Evolutionary conservation across 2,329 filamentous ascomycete genomes (phyloP).

Genomic region (Ophiosphaerella narmari): DNA sequence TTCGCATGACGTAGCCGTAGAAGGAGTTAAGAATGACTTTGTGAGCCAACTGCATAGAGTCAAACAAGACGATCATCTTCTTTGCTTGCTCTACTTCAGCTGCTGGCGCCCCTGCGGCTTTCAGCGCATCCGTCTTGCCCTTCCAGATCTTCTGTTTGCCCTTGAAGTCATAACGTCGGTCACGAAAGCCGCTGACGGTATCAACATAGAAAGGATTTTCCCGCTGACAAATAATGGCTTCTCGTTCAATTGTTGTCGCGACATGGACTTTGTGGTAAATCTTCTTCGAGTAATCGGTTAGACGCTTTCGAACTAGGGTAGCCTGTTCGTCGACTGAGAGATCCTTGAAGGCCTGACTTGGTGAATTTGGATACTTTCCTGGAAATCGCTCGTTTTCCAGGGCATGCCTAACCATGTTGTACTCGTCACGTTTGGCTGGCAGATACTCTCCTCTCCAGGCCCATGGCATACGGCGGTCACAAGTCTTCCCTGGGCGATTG

Average conservation of each 20-base stretch:
- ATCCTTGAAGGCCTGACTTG: conserved; percentile 77
- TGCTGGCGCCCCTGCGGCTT: conserved; percentile 75
- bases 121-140: conserved; percentile 86
- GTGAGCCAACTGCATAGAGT: conserved; percentile 94
- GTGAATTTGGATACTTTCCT: conserved; percentile 72
- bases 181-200: conserved; percentile 93
- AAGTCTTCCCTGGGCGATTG: conserved; percentile 95
- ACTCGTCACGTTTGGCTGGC: conserved; percentile 94
- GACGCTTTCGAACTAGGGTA: conserved; percentile 76
- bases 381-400: conserved; percentile 93
- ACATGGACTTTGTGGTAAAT: conserved; percentile 99
- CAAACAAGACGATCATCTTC: conserved; percentile 97
- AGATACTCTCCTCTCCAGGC: conserved; percentile 97
- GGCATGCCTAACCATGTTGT: conserved; percentile 96
- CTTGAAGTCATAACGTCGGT: conserved; percentile 97
- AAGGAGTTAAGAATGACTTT: conserved; percentile 99
- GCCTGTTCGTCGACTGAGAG: conserved; percentile 83
- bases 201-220: conserved; percentile 99
- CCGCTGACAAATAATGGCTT: conserved; percentile 96
- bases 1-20: conserved; percentile 99
- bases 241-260: conserved; percentile 85
- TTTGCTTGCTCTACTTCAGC: conserved; percentile 89
- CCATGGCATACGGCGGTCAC: conserved; percentile 93
- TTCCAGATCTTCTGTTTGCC: conserved; percentile 99
- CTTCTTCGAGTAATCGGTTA: conserved; percentile 95